These are phyloP conservation scores for Abelmoschus esculentus DNA, from an alignment of 345 rosid genomes.

Conservation along the genomic window DNA sequence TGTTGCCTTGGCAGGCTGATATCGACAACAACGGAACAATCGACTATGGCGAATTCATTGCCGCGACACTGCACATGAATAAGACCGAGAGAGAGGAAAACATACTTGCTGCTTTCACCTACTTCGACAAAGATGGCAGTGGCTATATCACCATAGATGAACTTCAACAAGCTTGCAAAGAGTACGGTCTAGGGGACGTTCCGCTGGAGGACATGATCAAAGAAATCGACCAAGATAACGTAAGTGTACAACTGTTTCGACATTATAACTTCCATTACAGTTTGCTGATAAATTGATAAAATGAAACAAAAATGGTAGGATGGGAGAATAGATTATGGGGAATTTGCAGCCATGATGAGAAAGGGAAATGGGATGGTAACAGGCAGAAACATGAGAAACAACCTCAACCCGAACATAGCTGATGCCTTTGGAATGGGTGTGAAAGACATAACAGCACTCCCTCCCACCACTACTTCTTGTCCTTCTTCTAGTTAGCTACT, in stretches of 20 bases:
- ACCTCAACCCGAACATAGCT: conserved; percentile 57
- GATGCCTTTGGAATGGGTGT: conserved; percentile 60
- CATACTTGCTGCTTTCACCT: conserved; percentile 73
- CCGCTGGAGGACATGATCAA: conserved; percentile 78
- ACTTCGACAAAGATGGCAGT: conserved; percentile 86
- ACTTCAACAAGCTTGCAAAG: conserved; percentile 91
- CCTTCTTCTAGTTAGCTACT: background rate
- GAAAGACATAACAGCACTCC: conserved; percentile 10
- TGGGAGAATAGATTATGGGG: conserved; percentile 75
- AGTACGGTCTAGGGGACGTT: conserved; percentile 77
- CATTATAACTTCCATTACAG: background rate
- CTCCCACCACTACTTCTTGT: background rate
- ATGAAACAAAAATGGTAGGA: conserved; percentile 37
- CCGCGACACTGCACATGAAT: conserved; percentile 87
- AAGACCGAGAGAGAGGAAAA: conserved; percentile 93
- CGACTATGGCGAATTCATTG: conserved; percentile 87
- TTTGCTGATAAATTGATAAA: background rate
- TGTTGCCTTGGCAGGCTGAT: conserved; percentile 62
- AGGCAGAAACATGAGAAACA: conserved; percentile 67
- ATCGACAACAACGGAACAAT: conserved; percentile 84
- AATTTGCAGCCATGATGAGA: conserved; percentile 91
- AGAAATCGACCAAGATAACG: conserved; percentile 89
- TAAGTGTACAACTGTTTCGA: conserved; percentile 26
- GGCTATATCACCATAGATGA: conserved; percentile 90
- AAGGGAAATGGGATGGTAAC: conserved; percentile 54